Evolutionary conservation across 768 basidiomycete species (phyloP).

Genomic region (Lactarius quietus): DNA sequence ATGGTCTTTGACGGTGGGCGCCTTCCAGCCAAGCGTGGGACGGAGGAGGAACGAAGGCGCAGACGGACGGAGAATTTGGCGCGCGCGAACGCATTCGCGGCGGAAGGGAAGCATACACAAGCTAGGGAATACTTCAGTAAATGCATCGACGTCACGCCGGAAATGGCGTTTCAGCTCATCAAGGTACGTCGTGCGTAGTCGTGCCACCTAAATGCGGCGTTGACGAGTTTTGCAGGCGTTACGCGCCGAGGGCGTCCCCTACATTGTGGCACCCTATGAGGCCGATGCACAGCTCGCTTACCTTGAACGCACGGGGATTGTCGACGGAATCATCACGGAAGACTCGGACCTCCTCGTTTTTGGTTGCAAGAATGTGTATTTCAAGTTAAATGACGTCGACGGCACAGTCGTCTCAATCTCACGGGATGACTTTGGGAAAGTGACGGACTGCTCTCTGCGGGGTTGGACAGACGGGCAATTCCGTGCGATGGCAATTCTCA

Average conservation of each 20-base stretch:
- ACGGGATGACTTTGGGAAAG: slow-evolving; percentile 62
- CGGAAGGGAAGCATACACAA: slow-evolving; percentile 73
- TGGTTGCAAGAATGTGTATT: slow-evolving; percentile 89
- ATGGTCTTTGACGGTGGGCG: slow-evolving; percentile 97
- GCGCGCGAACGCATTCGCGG: slow-evolving; percentile 65
- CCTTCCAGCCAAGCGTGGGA: slow-evolving; percentile 89
- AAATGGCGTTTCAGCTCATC: slow-evolving; percentile 97
- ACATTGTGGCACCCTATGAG: slow-evolving; percentile 97
- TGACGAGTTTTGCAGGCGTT: slow-evolving; percentile 59
- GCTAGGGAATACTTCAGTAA: slow-evolving; percentile 89
- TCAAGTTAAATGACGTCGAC: slow-evolving; percentile 78
- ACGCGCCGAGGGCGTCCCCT: slow-evolving; percentile 71
- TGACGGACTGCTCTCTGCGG: slow-evolving; percentile 67
- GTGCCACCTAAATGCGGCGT: not conserved
- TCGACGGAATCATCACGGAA: slow-evolving; percentile 93
- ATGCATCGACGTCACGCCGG: slow-evolving; percentile 91
- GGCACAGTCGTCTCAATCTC: slow-evolving; percentile 64
- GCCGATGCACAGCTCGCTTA: slow-evolving; percentile 96
- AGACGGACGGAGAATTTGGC: slow-evolving; percentile 74
- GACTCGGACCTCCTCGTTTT: slow-evolving; percentile 98
- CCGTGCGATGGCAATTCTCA: slow-evolving; percentile 88
- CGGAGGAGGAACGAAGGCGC: slow-evolving; percentile 75
- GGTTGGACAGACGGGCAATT: slow-evolving; percentile 93
- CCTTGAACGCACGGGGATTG: slow-evolving; percentile 75
- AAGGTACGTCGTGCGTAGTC: slow-evolving; percentile 52